Base-by-base conservation (phyloP, 2,329 filamentous ascomycete species). In the Fusarium paranaense region DNA sequence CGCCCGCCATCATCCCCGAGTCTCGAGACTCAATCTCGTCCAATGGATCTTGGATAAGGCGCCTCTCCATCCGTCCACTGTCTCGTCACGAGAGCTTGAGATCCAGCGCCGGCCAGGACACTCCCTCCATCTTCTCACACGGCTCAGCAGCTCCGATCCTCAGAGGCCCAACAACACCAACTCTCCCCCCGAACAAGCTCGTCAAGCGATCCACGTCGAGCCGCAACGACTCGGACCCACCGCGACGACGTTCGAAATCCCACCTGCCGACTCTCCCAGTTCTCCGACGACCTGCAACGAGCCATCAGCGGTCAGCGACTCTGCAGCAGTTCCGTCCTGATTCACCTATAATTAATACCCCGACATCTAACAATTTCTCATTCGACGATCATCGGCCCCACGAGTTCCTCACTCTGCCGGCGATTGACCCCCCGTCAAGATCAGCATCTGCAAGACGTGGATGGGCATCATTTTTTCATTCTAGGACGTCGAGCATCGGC, bases 271-370 rank as follows among this genome's bases (percentile, higher is more conserved):
- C 89, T 25, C 87, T 93, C 69, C 88, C 91, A 2, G 90, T 89
- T 32, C 87, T 95, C 68, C 90, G 92, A 67, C 87, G 93, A 76
- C 94, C 94, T 62, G 93, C 93, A 54, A 95, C 94, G 20, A 95
- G 93, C 81, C 93, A 95, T 79, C 93, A 95, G 80, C 88, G 94
- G 76, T 93, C 92, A 54, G 91, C 90, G 37, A 94, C 92, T 1
- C 84, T 94, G 32, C 90, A 93, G 75, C 88, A 91, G 70, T 80
- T 85, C 32, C 81, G 84, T 62, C 78, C 80, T 18, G 77, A 81
- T 64, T 74, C 78, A 27, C 77, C 80, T 30, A 60, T 79, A 22
- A 61, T 79, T 22, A 65, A 77, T 32, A 75, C 74, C 60, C 73
- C 75, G 22, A 71, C 67, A n/a, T 70, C 79, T 27, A 73, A 75